Evolutionary conservation across 306 rosid species (phyloP).

Genomic region (Mimosa pudica): DNA sequence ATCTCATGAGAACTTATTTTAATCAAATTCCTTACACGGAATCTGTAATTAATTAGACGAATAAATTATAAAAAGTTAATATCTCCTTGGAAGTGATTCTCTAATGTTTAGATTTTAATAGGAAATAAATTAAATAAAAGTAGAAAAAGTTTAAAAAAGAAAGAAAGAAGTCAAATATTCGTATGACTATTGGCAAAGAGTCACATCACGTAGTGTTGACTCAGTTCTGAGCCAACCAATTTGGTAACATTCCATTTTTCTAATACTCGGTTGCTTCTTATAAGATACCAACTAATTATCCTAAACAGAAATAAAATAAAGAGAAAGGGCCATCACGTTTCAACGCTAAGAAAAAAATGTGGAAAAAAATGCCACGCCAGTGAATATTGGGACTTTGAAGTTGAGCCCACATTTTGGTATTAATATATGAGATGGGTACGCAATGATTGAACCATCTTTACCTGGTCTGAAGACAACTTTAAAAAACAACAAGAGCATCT

Average conservation of each 20-base stretch:
- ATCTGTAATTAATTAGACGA: too few relatives aligned
- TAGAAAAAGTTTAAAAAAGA: neutral
- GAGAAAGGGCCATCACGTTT: too few relatives aligned
- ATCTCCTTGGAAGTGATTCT: neutral
- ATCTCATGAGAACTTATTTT: too few relatives aligned
- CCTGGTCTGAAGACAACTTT: neutral
- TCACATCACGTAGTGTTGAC: conserved; percentile 8
- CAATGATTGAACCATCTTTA: neutral
- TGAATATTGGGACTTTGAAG: neutral
- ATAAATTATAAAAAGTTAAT: neutral
- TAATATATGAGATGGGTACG: neutral
- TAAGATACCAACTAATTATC: neutral
- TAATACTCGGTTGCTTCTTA: neutral
- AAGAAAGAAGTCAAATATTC: neutral
- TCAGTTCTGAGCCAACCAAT: conserved; percentile 25
- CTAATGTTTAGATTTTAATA: neutral
- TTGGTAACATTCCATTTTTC: neutral
- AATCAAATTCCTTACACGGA: too few relatives aligned
- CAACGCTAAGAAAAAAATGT: too few relatives aligned
- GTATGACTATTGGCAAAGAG: conserved; percentile 6
- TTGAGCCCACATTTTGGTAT: neutral
- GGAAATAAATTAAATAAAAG: neutral
- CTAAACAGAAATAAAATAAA: neutral
- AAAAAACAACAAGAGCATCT: neutral
- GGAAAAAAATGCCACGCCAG: neutral